Evolutionary conservation across 495 filamentous ascomycete genomes (phyloP).

Genomic region (Aspergillus avenaceus): DNA sequence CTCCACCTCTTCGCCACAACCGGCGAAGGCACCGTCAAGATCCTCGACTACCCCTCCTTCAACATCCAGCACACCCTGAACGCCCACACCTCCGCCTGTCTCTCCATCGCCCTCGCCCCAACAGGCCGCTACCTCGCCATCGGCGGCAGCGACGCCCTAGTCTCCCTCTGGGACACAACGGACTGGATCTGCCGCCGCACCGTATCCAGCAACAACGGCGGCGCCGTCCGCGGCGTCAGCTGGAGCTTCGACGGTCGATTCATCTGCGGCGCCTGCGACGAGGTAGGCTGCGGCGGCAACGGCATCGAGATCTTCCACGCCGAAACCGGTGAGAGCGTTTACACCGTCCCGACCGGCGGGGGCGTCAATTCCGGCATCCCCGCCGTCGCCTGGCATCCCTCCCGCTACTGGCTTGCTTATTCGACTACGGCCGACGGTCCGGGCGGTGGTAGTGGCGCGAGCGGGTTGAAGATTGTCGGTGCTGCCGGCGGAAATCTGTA

Average conservation of each 20-base stretch:
- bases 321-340: conserved; percentile 82
- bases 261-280: conserved; percentile 79
- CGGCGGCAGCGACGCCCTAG: conserved; percentile 83
- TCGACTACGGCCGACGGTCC: conserved; percentile 74
- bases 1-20: conserved; percentile 70
- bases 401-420: conserved; percentile 84
- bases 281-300: conserved; percentile 44
- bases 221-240: conserved; percentile 76
- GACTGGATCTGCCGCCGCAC: conserved; percentile 89
- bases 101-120: conserved; percentile 67
- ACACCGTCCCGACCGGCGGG: conserved; percentile 66
- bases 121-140: conserved; percentile 78
- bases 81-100: conserved; percentile 77
- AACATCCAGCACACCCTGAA: conserved; percentile 58
- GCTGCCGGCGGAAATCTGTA: conserved; percentile 44
- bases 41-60: conserved; percentile 63
- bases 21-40: conserved; percentile 75
- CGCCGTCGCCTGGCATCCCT: conserved; percentile 86
- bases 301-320: conserved; percentile 75
- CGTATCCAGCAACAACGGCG: conserved; percentile 64
- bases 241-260: conserved; percentile 92
- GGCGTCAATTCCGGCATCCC: conserved; percentile 47
- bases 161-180: conserved; percentile 86
- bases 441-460: conserved; percentile 63
- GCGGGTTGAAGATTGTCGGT: conserved; percentile 80